phyloP scores from a whole-genome alignment of 805 yeast genomes.

The Pichia exigua region DNA sequence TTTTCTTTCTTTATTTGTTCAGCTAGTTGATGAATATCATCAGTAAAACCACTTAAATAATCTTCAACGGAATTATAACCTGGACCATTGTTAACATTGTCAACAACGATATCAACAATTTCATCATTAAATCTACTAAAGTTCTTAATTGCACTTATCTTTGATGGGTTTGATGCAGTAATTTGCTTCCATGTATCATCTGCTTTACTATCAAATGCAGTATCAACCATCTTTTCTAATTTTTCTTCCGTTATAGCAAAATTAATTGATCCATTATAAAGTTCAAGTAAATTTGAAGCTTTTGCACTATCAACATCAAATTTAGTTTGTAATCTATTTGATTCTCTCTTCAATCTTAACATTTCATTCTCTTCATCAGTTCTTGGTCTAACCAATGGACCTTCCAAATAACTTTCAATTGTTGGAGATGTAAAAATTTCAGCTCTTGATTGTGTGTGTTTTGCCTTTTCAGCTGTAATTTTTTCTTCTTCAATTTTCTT shows the following conservation, averaged over 20 bases:
- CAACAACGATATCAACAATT: conserved; percentile 25
- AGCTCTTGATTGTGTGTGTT: conserved; percentile 41
- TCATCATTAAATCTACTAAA: conserved; percentile 18
- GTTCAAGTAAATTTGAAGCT: conserved; percentile 52
- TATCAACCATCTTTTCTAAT: conserved; percentile 48
- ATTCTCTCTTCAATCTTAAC: conserved; percentile 50
- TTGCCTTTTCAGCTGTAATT: conserved; percentile 14
- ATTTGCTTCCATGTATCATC: conserved; percentile 17
- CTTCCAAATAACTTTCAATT: conserved; percentile 54
- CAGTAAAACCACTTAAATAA: conserved; percentile 22
- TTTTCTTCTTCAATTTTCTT: conserved; percentile 24
- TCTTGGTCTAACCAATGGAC: conserved; percentile 66
- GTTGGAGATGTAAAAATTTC: conserved; percentile 72
- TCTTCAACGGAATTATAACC: conserved; percentile 27
- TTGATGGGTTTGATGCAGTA: conserved; percentile 15
- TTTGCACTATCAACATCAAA: conserved; percentile 44
- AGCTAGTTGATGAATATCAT: conserved; percentile 20
- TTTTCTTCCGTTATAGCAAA: conserved; percentile 70
- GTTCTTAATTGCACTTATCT: conserved; percentile 18
- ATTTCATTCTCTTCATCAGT: conserved; percentile 59
- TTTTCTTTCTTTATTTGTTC: conserved; percentile 18
- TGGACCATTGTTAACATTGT: conserved; percentile 26
- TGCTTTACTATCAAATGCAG: conserved; percentile 41
- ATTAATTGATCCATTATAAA: conserved; percentile 61
- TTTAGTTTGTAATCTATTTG: conserved; percentile 55